Percentiles rank a stretch among this genome's conserved stretches.
Evolutionary conservation across 129 eudicot species (phyloP).

Genomic region (Flaveria brownii): DNA sequence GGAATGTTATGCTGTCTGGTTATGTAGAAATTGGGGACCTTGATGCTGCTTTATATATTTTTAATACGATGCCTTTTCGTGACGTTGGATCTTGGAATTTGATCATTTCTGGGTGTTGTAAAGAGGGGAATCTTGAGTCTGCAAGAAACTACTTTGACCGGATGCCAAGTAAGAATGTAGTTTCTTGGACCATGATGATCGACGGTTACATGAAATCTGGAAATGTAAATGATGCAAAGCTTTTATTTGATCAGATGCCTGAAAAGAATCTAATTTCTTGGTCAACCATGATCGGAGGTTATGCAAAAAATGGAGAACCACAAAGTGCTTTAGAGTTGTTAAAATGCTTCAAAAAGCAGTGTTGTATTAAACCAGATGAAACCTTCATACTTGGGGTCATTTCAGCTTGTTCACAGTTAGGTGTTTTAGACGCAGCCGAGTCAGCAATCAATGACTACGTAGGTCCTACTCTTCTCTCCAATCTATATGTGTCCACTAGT

Average conservation of each 20-base stretch:
- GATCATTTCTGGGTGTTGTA: conserved; percentile 46
- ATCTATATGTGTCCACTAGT: conserved; percentile 43
- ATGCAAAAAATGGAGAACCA: conserved; percentile 55
- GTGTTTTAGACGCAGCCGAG: conserved; percentile 50
- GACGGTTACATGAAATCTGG: conserved; percentile 59
- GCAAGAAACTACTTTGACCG: conserved; percentile 41
- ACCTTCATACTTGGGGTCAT: conserved; percentile 46
- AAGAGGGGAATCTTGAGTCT: conserved; percentile 33
- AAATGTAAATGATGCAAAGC: conserved; percentile 43
- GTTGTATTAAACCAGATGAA: conserved; percentile 48
- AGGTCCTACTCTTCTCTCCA: conserved; percentile 41
- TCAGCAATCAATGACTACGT: conserved; percentile 32
- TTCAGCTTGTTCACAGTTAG: conserved; percentile 59
- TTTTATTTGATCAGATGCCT: conserved; percentile 55
- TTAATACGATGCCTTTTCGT: conserved; percentile 35
- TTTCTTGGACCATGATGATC: conserved; percentile 61
- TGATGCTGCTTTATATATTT: conserved; percentile 34
- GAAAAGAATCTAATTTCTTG: conserved; percentile 52
- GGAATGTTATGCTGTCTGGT: conserved; percentile 62
- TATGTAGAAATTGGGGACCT: conserved; percentile 39
- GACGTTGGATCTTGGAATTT: conserved; percentile 54
- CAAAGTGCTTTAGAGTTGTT: conserved; percentile 49
- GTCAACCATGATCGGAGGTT: conserved; percentile 57
- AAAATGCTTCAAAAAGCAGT: conserved; percentile 34
- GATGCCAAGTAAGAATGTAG: conserved; percentile 48